Conservation (phyloP, 139 green algal genomes). For the Chlorella ohadii region DNA sequence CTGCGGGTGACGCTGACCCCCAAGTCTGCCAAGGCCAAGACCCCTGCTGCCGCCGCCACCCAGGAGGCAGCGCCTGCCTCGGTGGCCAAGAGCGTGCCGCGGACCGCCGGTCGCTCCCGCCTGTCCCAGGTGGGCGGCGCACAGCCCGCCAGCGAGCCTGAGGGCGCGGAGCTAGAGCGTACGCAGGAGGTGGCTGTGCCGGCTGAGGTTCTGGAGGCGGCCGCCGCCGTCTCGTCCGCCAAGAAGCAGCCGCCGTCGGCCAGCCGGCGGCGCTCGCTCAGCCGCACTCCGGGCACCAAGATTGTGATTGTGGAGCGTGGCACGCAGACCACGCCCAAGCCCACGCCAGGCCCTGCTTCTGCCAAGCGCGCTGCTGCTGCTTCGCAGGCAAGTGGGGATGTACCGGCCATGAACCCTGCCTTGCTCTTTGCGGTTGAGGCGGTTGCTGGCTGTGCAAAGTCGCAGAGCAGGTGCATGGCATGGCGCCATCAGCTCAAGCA, state of each 20-base stretch:
- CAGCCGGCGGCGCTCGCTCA: conserved; percentile 26
- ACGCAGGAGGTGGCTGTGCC: background rate
- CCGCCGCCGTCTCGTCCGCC: background rate
- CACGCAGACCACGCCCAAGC: background rate
- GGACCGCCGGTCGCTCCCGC: conserved; percentile 14
- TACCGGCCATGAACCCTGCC: too few relatives aligned
- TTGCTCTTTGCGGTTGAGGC: too few relatives aligned
- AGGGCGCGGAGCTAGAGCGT: too few relatives aligned
- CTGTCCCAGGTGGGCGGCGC: conserved; percentile 26
- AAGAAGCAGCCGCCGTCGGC: conserved; percentile 11
- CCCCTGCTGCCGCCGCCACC: background rate
- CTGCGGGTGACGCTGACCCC: conserved; percentile 27
- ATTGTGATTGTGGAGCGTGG: conserved; percentile 32
- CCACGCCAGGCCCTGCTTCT: background rate
- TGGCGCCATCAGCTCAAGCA: too few relatives aligned
- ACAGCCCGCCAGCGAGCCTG: background rate
- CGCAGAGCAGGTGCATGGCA: too few relatives aligned
- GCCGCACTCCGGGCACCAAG: conserved; percentile 40
- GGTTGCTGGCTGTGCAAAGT: too few relatives aligned
- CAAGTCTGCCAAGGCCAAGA: conserved; percentile 13
- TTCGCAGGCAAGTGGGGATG: too few relatives aligned
- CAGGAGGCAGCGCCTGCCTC: background rate
- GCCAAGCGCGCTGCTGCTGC: background rate
- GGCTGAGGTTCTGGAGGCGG: background rate
- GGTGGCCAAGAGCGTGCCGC: conserved; percentile 11